Percentiles rank a stretch among this genome's conserved stretches.
These are phyloP conservation scores for Hanseniaspora gamundiae DNA, from an alignment of 1,139 yeast genomes.

Conservation along the genomic window DNA sequence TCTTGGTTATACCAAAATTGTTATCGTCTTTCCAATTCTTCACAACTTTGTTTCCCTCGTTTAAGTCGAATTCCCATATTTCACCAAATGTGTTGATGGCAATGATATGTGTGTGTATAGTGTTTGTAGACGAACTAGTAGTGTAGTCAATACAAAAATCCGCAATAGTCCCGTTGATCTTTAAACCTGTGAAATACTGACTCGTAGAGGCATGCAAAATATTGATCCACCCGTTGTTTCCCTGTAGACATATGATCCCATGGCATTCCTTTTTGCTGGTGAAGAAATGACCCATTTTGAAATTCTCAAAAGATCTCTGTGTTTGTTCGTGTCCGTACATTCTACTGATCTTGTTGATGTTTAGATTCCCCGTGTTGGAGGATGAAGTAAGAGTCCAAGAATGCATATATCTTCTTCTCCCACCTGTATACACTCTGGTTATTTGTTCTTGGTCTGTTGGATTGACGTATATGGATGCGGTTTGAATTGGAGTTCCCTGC, in stretches of 20 bases:
- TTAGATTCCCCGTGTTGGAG: constrained; percentile 14
- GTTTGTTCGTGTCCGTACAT: constrained; percentile 83
- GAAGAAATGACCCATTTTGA: constrained; percentile 42
- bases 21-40: constrained; percentile 80
- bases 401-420: constrained; percentile 84
- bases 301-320: constrained; percentile 81
- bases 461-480: constrained; percentile 34
- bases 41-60: constrained; percentile 33
- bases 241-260: constrained; percentile 59
- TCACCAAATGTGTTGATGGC: constrained; percentile 75
- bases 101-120: constrained; percentile 31
- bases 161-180: constrained; percentile 70
- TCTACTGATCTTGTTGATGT: constrained; percentile 72
- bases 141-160: constrained; percentile 60
- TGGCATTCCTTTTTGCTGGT: constrained; percentile 36
- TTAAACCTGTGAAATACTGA: constrained; percentile 77
- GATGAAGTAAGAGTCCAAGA: constrained; percentile 77
- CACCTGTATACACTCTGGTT: constrained; percentile 55
- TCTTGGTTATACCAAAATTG: constrained; percentile 69
- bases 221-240: constrained; percentile 87
- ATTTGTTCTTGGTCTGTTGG: constrained; percentile 9
- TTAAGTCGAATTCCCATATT: constrained; percentile 74
- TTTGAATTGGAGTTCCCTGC: constrained; percentile 66
- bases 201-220: constrained; percentile 65
- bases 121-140: constrained; percentile 12